Evolutionary conservation across 306 rosid genomes (phyloP), one percentile per base, ranked within the genome.

Genomic region (Trifolium repens): DNA sequence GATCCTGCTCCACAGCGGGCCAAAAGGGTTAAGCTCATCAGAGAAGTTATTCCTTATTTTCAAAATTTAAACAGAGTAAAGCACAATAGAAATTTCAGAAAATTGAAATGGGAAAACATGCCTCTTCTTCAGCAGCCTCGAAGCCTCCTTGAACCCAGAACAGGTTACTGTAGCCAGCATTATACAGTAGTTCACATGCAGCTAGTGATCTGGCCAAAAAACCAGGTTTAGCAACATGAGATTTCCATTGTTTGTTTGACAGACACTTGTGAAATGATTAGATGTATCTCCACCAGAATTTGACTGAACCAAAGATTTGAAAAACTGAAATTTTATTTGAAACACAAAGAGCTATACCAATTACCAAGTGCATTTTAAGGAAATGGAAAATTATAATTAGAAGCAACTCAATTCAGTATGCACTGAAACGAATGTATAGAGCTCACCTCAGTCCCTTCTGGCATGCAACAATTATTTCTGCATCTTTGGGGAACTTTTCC

Each of bases 141-240:
- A 90, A 79, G 69, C 98, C 98, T 32, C 98, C 99, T 79, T 89
- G 96, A 80, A 94, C 93, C 99, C 93, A 91, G 84, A 94, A 94
- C 84, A 94, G 88, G 83, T 89, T 94, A 64, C n/a, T 83, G 75
- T 89, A 91, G 71, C 97, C 98, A 32, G 96, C 86, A 70, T 87
- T 91, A 73, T 87, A 87, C 30, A 94, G 92, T 67, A 87, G 79
- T 80, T 91, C 96, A 59, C 97, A 91, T 39, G 98, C 98, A 87
- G 96, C 97, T 35, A 94, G 80, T 43, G 93, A 94, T 81, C 97
- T 93, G 89, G 73, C 79, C 60, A 82, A 83, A 83, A 75, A 79
- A 47, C 66, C 73, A 75, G 72, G 65, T 60, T 71, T 35, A 69
- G n/a, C 47, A 8, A 76, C 17, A 53, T 17, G 68, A 77, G 34